These are phyloP conservation scores for Schwanniomyces occidentalis DNA, from an alignment of 805 yeast genomes.

Conservation along the genomic window DNA sequence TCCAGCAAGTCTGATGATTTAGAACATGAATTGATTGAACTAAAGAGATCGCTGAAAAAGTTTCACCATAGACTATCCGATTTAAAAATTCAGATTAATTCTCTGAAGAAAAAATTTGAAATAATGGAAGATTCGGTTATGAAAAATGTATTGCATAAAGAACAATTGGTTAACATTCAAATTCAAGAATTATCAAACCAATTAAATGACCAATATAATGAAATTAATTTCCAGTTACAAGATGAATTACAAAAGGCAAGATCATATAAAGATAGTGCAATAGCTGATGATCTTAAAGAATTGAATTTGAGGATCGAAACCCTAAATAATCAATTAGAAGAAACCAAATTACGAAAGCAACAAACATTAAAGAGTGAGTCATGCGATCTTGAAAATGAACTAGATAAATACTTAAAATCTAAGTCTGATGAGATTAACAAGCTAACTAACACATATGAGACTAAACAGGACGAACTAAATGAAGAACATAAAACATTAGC, in stretches of 20 bases:
- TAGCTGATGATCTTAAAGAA: constrained; percentile 15
- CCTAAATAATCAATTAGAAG: constrained; percentile 11
- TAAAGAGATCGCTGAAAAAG: constrained; percentile 15
- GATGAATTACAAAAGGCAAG: constrained; percentile 30
- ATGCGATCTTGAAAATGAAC: constrained; percentile 13
- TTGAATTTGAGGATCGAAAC: constrained; percentile 13
- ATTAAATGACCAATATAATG: constrained; percentile 27
- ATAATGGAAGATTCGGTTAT: constrained; percentile 26
- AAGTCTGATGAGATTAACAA: constrained; percentile 25
- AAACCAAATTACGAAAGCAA: constrained; percentile 9
- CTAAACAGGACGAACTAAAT: constrained; percentile 21
- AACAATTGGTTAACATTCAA: constrained; percentile 26
- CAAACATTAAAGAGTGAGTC: constrained; percentile 14
- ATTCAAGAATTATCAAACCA: constrained; percentile 30
- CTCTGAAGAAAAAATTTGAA: constrained; percentile 19
- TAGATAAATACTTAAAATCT: constrained; percentile 16
- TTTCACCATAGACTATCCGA: constrained; percentile 7
- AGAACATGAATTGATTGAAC: constrained; percentile 19
- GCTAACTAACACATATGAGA: constrained; percentile 25
- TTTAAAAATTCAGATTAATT: constrained; percentile 4
- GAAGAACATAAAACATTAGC: constrained; percentile 10
- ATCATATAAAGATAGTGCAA: constrained; percentile 21
- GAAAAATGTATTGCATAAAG: constrained; percentile 28
- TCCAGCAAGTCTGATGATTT: constrained; percentile 15
- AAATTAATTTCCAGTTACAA: constrained; percentile 33